Base-by-base conservation (phyloP, 352 stramenopile species). In the Phytophthora capsici region DNA sequence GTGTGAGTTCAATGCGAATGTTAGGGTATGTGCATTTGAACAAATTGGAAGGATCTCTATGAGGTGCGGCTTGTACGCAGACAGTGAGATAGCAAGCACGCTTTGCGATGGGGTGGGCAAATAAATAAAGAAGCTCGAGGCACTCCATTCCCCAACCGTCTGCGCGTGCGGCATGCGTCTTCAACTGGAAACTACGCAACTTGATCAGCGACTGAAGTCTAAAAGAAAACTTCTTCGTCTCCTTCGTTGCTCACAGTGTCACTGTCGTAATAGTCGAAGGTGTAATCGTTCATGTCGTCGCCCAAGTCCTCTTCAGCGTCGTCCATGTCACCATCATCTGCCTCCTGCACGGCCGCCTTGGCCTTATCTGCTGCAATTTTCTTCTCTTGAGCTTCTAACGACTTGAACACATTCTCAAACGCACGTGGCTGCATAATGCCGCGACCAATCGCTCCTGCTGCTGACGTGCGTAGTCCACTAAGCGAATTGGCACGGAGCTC, bases 261-360 rank as follows among this genome's bases (percentile, higher is more conserved):
- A 57, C 82, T 91, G 46, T 91, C 82, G 77, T 88, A 91, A 65
- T 91, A 91, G 55, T 91, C 82, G 53, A 88, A 89, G 38, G 82
- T 91, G 72, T 91, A 91, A 71, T 91, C 82, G 74, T 91, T 91
- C 71, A 84, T 89, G 58, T 91, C 82, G 40, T 91, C 82, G 36
- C 82, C 82, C 63, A 89, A 63, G 50, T 89, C 82, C 41, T 91
- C 82, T 3, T 91, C 82, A 23, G 67, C 72, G n/a, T 91, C 82
- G 22, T 89, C 80, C 55, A 82, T 66, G n/a, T 77, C 72, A n/a
- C 71, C 73, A 9, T 85, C 78, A 28, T 91, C 82, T 6, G 53
- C 56, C 12, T 84, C 78, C 25, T 80, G 57, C 13, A 75, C 70
- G 0, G 70, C 64, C 1, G 53, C 71, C 57, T 86, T 90, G 30